These are phyloP conservation scores for Colletotrichum spaethianum DNA, from an alignment of 2,329 filamentous ascomycete species.

Conservation along the genomic window DNA sequence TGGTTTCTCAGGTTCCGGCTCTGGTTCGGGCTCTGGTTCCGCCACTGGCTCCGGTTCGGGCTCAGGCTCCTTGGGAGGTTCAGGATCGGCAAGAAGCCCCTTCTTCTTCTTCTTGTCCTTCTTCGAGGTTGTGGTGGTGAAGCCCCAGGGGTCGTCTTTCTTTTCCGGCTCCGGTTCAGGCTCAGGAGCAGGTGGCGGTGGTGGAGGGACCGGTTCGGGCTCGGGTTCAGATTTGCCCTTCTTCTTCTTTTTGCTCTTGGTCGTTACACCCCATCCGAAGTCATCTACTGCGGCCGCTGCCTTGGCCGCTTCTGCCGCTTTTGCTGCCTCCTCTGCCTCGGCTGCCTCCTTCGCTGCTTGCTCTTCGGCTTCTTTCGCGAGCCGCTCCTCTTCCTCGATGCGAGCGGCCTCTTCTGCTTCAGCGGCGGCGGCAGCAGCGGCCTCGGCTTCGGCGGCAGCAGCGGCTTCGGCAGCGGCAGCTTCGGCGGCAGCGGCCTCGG, in stretches of 20 bases:
- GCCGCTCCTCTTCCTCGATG: constrained; percentile 46
- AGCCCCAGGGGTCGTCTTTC: constrained; percentile 44
- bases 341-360: constrained; percentile 41
- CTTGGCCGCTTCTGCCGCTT: constrained; percentile 41
- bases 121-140: constrained; percentile 45
- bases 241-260: constrained; percentile 52
- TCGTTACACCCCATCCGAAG: constrained; percentile 43
- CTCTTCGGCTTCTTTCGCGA: constrained; percentile 57
- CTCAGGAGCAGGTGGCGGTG: constrained; percentile 43
- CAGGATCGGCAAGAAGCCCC: constrained; percentile 46
- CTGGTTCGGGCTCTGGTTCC: constrained; percentile 31
- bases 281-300: constrained; percentile 39
- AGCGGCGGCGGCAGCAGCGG: constrained; percentile 47
- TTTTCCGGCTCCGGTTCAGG: constrained; percentile 43
- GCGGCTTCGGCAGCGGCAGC: constrained; percentile 22
- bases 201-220: constrained; percentile 33
- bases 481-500: constrained; percentile 13
- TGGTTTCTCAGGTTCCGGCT: constrained; percentile 32
- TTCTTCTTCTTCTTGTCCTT: constrained; percentile 57
- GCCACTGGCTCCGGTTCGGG: constrained; percentile 40
- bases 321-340: constrained; percentile 37
- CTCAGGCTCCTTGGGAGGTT: constrained; percentile 43
- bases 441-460: constrained; percentile 6
- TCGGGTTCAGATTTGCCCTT: constrained; percentile 38
- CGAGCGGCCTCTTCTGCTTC: constrained; percentile 55